These are phyloP conservation scores for Avena sativa DNA, from an alignment of 176 grass and related monocot genomes.

Conservation along the genomic window DNA sequence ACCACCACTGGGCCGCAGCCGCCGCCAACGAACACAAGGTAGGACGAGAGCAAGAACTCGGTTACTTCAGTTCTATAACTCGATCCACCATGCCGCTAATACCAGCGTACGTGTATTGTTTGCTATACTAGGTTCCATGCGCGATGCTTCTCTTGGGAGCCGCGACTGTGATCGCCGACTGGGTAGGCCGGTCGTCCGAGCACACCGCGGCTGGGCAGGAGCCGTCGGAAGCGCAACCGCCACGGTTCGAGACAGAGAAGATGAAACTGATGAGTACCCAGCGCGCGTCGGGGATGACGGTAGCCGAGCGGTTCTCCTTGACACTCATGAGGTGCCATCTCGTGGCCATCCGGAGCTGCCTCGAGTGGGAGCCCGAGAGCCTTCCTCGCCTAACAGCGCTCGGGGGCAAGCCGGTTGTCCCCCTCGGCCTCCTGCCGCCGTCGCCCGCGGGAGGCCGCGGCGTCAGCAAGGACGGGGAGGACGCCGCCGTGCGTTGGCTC, in stretches of 20 bases:
- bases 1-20: slow-evolving; percentile 13
- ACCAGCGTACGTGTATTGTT: neutral
- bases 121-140: neutral
- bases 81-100: neutral
- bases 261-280: neutral
- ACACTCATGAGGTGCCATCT: slow-evolving; percentile 27
- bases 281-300: slow-evolving; percentile 13
- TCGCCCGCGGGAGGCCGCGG: neutral
- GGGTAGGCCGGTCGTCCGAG: neutral
- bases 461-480: neutral
- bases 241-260: slow-evolving; percentile 33
- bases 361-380: slow-evolving; percentile 45
- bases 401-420: slow-evolving; percentile 31
- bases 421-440: slow-evolving; percentile 55
- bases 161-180: neutral
- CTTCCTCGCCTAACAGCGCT: neutral
- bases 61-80: neutral
- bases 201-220: neutral
- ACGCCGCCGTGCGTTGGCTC: slow-evolving; percentile 48
- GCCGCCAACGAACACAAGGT: neutral
- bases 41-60: neutral
- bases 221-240: neutral
- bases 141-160: neutral
- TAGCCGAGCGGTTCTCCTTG: neutral
- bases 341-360: slow-evolving; percentile 45